These are phyloP conservation scores for Epichloe aotearoae DNA, from an alignment of 2,329 filamentous ascomycete species.

Conservation along the genomic window DNA sequence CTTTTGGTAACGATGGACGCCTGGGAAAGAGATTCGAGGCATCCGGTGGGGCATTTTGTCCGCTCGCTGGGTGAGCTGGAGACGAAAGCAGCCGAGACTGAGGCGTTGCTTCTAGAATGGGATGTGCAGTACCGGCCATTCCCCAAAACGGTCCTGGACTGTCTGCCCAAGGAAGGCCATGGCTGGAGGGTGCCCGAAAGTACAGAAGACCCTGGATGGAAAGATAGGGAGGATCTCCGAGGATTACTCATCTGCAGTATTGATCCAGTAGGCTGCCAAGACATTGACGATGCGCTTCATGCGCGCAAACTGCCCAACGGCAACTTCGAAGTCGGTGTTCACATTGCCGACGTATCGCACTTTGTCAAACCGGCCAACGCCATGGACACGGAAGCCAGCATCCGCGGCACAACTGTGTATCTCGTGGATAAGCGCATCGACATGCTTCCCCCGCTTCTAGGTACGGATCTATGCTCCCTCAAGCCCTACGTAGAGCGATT, in stretches of 20 bases:
- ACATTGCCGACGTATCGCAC: slow-evolving; percentile 98
- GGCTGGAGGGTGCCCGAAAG: slow-evolving; percentile 83
- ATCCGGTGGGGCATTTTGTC: slow-evolving; percentile 88
- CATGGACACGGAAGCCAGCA: slow-evolving; percentile 91
- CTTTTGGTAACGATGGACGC: slow-evolving; percentile 87
- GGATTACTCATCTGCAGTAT: slow-evolving; percentile 91
- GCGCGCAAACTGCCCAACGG: slow-evolving; percentile 76
- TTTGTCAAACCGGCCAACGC: slow-evolving; percentile 95
- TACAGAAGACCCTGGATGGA: slow-evolving; percentile 74
- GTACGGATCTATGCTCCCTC: slow-evolving; percentile 89
- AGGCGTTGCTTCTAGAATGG: slow-evolving; percentile 85
- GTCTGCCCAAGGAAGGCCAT: slow-evolving; percentile 79
- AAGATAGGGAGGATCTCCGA: slow-evolving; percentile 68
- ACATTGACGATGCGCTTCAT: slow-evolving; percentile 96
- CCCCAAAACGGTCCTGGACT: slow-evolving; percentile 89
- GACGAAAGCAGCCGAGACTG: slow-evolving; percentile 94
- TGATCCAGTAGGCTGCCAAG: slow-evolving; percentile 88
- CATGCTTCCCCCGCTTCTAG: slow-evolving; percentile 97
- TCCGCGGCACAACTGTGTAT: slow-evolving; percentile 92
- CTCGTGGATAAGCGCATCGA: slow-evolving; percentile 98
- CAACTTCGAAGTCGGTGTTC: slow-evolving; percentile 90
- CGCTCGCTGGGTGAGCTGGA: slow-evolving; percentile 87
- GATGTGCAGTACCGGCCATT: slow-evolving; percentile 97
- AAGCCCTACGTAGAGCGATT: slow-evolving; percentile 96
- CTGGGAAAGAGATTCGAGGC: slow-evolving; percentile 87